Evolutionary conservation across 768 basidiomycete species (phyloP).

Genomic region (Heimioporus sp.): DNA sequence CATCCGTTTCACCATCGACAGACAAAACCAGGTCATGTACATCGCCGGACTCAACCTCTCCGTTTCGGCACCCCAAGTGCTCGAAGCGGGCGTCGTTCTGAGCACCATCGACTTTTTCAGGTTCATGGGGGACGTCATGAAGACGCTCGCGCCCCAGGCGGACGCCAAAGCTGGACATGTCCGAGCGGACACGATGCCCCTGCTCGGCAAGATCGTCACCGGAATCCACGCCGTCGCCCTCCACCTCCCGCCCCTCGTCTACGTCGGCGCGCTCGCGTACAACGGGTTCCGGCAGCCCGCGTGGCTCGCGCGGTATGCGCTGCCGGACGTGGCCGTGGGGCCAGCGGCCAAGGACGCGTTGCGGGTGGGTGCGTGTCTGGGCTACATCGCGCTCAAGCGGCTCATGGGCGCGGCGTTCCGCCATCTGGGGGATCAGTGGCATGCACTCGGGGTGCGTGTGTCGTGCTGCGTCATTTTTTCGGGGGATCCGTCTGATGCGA

Average conservation of each 20-base stretch:
- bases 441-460: slow-evolving; percentile 20
- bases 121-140: background rate
- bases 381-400: background rate
- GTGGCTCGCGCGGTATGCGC: slow-evolving; percentile 21
- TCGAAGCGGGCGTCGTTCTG: slow-evolving; percentile 8
- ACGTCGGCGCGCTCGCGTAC: slow-evolving; percentile 16
- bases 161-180: slow-evolving; percentile 15
- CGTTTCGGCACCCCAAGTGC: slow-evolving; percentile 1
- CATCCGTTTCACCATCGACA: background rate
- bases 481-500: background rate
- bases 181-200: slow-evolving; percentile 3
- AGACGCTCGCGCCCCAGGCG: background rate
- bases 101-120: slow-evolving; percentile 5
- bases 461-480: too few relatives aligned
- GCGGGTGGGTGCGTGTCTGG: slow-evolving; percentile 16
- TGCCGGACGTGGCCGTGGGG: slow-evolving; percentile 10
- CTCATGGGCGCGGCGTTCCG: background rate
- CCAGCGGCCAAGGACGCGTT: slow-evolving; percentile 8
- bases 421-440: slow-evolving; percentile 22
- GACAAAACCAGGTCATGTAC: slow-evolving; percentile 1
- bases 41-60: slow-evolving; percentile 3
- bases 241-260: slow-evolving; percentile 16
- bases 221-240: slow-evolving; percentile 12
- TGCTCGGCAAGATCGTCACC: slow-evolving; percentile 19
- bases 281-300: slow-evolving; percentile 24